Evolutionary conservation across 176 grass and related monocot genomes (phyloP).

Genomic region (Oryza coarctata): DNA sequence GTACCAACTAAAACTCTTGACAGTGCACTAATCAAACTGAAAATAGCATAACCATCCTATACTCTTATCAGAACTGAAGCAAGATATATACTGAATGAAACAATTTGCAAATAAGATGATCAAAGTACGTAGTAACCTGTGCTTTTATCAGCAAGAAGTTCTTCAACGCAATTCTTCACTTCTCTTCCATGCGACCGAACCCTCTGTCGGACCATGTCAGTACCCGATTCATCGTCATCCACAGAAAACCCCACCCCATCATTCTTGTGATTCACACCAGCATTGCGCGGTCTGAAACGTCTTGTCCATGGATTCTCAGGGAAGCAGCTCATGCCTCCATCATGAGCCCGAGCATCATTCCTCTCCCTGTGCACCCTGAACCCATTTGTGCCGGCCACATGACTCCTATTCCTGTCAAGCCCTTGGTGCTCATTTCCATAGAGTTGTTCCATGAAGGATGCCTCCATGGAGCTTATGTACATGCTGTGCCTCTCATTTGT

Average conservation of each 20-base stretch:
- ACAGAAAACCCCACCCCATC: neutral
- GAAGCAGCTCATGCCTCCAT: neutral
- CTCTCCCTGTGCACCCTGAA: conserved; percentile 46
- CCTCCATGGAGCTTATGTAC: conserved; percentile 75
- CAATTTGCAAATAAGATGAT: neutral
- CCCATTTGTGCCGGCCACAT: neutral
- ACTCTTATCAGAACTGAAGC: neutral
- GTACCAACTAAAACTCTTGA: neutral
- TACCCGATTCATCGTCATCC: conserved; percentile 39
- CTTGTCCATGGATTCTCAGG: conserved; percentile 56
- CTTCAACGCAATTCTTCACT: neutral
- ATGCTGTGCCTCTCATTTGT: conserved; percentile 58
- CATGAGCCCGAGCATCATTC: neutral
- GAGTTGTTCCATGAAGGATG: conserved; percentile 61
- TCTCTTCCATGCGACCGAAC: conserved; percentile 26
- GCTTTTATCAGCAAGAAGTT: conserved; percentile 35
- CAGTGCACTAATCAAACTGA: neutral
- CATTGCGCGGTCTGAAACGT: conserved; percentile 38
- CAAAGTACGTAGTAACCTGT: conserved; percentile 43
- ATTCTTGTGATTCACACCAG: neutral
- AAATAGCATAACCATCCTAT: neutral
- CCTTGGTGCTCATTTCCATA: conserved; percentile 4
- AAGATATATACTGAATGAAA: neutral
- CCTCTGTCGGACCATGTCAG: conserved; percentile 32
- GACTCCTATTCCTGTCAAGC: neutral